These are phyloP conservation scores for Ceratocystis lukuohia DNA, from an alignment of 2,329 filamentous ascomycete species.

Conservation along the genomic window DNA sequence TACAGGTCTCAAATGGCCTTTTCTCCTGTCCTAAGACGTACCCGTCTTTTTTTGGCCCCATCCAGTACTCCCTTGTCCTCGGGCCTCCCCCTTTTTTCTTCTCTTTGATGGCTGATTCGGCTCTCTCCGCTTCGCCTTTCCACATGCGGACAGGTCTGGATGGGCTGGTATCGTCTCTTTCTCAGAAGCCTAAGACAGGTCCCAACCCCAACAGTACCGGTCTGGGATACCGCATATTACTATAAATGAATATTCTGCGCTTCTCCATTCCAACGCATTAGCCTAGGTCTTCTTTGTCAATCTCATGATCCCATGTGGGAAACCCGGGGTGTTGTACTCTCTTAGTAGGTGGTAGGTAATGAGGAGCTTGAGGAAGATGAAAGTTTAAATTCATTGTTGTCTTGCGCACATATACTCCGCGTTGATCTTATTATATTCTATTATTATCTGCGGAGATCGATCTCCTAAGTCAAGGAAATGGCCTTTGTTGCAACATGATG, in stretches of 20 bases:
- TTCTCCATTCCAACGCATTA: not conserved
- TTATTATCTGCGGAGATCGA: no score
- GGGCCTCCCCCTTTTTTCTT: not conserved
- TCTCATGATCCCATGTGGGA: not conserved
- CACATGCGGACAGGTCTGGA: not conserved
- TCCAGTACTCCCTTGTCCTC: not conserved
- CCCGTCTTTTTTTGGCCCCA: not conserved
- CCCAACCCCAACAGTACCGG: not conserved
- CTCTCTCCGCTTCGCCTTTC: not conserved
- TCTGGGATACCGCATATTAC: not conserved
- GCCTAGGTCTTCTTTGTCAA: not conserved
- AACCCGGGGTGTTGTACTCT: not conserved
- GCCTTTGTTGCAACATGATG: no score
- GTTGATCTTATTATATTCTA: no score
- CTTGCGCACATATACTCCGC: no score
- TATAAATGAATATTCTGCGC: not conserved
- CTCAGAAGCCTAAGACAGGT: not conserved
- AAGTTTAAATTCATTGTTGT: no score
- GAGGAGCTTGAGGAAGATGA: no score
- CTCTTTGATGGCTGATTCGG: not conserved
- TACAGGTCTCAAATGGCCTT: not conserved
- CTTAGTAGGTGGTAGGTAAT: not conserved
- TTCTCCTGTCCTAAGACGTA: not conserved
- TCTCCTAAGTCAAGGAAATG: no score
- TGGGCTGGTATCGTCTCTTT: not conserved